Percentiles rank a stretch among this genome's conserved stretches.
These are phyloP conservation scores for Penicillium sp. DNA, from an alignment of 2,329 filamentous ascomycete species.

Conservation along the genomic window DNA sequence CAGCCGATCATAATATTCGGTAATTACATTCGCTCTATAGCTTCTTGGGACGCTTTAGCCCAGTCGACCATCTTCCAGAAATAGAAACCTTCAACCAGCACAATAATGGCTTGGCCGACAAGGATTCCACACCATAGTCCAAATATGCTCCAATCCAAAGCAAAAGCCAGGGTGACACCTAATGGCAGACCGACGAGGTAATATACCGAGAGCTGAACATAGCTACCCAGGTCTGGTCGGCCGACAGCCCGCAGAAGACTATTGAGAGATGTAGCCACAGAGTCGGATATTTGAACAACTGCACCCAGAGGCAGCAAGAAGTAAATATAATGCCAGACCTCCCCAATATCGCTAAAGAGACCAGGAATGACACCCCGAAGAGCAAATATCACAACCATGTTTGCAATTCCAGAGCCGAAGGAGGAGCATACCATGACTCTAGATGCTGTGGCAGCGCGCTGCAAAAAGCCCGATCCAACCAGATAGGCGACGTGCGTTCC, in stretches of 20 bases:
- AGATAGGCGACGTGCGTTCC: slow-evolving; percentile 88
- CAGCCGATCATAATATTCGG: background rate
- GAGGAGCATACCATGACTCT: slow-evolving; percentile 68
- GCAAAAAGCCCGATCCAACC: slow-evolving; percentile 77
- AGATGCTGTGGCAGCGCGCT: slow-evolving; percentile 75
- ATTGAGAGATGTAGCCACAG: slow-evolving; percentile 71
- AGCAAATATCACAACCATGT: slow-evolving; percentile 65
- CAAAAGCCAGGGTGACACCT: slow-evolving; percentile 73
- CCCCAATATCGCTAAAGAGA: slow-evolving; percentile 69
- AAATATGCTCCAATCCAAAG: slow-evolving; percentile 69
- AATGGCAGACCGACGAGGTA: slow-evolving; percentile 81
- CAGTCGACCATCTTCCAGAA: slow-evolving; percentile 34
- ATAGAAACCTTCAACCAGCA: slow-evolving; percentile 55
- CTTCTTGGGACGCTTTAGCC: slow-evolving; percentile 11
- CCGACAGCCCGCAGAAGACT: slow-evolving; percentile 84
- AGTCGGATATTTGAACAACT: slow-evolving; percentile 82
- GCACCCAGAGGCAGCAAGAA: slow-evolving; percentile 73
- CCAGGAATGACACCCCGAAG: slow-evolving; percentile 70
- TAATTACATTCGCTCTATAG: slow-evolving; percentile 4
- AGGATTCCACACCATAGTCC: slow-evolving; percentile 78
- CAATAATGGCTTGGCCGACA: slow-evolving; percentile 62
- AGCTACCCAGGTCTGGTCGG: slow-evolving; percentile 80
- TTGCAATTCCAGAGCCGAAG: slow-evolving; percentile 70
- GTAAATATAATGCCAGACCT: slow-evolving; percentile 67
- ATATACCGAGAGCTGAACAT: slow-evolving; percentile 78